Conservation (phyloP, 768 basidiomycete species). For the Amanita polypyramis region DNA sequence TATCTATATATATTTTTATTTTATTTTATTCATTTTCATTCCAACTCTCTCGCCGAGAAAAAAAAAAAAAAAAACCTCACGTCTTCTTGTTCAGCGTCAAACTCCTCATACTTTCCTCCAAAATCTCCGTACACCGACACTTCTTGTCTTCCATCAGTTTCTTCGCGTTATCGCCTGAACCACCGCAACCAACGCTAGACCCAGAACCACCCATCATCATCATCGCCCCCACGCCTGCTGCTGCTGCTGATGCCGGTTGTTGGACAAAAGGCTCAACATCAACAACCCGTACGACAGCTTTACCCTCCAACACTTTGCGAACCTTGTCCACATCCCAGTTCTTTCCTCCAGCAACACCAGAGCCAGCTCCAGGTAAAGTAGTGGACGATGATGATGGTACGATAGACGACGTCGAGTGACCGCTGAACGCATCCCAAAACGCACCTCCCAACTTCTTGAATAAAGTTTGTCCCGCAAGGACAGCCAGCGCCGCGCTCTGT, state of each 20-base stretch:
- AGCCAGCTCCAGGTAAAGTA: no score
- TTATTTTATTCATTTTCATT: no score
- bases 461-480: conserved; percentile 73
- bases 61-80: conserved; percentile 8
- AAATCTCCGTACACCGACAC: conserved; percentile 22
- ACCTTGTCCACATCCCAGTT: conserved; percentile 72
- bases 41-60: no score
- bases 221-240: conserved; percentile 3
- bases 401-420: conserved; percentile 17
- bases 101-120: conserved; percentile 64
- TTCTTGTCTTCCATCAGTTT: conserved; percentile 16
- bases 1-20: no score
- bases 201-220: no score
- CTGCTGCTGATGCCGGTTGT: not conserved
- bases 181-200: not conserved
- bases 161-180: conserved; percentile 2
- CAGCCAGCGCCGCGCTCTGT: conserved; percentile 42
- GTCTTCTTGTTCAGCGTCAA: conserved; percentile 49
- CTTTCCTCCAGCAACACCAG: not conserved
- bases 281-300: conserved; percentile 69
- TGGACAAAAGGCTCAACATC: conserved; percentile 44
- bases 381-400: conserved; percentile 15
- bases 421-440: conserved; percentile 89
- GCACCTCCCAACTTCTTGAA: conserved; percentile 58
- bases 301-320: conserved; percentile 70